These are phyloP conservation scores for Sextonia rubra DNA, from an alignment of 164 flowering plant genomes.

Conservation along the genomic window DNA sequence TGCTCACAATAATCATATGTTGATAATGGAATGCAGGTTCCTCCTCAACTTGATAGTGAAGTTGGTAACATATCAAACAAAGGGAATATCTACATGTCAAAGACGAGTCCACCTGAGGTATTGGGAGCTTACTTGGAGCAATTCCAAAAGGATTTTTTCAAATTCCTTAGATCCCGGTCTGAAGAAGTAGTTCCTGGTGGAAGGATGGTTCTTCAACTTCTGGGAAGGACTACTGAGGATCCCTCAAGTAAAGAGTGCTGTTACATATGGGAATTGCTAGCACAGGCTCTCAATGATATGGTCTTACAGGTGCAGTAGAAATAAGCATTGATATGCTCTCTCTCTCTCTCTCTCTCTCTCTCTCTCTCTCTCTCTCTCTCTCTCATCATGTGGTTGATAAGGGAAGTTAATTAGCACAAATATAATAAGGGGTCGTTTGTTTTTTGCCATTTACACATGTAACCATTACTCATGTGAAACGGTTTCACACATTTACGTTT, in stretches of 20 bases:
- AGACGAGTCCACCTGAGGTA: slow-evolving; percentile 13
- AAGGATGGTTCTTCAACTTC: slow-evolving; percentile 27
- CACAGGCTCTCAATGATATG: slow-evolving; percentile 21
- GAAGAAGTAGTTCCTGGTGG: slow-evolving; percentile 28
- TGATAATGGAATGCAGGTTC: slow-evolving; percentile 11
- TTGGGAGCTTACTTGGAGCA: slow-evolving; percentile 14
- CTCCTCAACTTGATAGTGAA: slow-evolving; percentile 1
- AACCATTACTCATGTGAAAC: too few relatives aligned
- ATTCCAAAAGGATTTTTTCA: slow-evolving; percentile 24
- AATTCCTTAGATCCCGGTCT: slow-evolving; percentile 24
- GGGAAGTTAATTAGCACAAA: too few relatives aligned
- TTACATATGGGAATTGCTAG: slow-evolving; percentile 26
- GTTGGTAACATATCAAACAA: slow-evolving; percentile 4
- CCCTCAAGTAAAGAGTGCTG: slow-evolving; percentile 21
- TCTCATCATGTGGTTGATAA: too few relatives aligned
- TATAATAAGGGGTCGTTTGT: too few relatives aligned
- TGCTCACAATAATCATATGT: too few relatives aligned
- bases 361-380: too few relatives aligned
- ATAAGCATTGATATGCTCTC: too few relatives aligned
- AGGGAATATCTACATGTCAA: slow-evolving; percentile 21
- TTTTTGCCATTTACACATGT: too few relatives aligned
- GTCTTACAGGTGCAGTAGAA: background rate
- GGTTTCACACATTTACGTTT: too few relatives aligned
- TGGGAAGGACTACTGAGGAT: slow-evolving; percentile 21
- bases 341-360: too few relatives aligned